Conservation (phyloP, 1,139 yeast species). For the Blastobotrys serpentis region DNA sequence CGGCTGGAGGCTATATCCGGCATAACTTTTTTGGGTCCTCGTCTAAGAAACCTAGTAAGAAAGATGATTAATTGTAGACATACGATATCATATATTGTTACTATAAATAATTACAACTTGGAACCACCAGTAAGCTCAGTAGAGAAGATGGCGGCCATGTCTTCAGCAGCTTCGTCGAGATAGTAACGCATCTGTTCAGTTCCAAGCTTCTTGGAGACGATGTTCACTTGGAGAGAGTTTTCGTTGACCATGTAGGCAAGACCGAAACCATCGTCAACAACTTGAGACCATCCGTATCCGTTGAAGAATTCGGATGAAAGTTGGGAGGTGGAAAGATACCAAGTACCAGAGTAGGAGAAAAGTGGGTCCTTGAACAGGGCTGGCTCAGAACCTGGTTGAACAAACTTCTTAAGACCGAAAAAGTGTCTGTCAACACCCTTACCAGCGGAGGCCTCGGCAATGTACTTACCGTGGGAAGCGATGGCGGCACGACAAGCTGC, state of each 20-base stretch:
- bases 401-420: conserved; percentile 79
- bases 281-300: conserved; percentile 97
- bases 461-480: conserved; percentile 70
- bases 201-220: conserved; percentile 73
- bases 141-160: conserved; percentile 64
- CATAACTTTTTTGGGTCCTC: too few relatives aligned
- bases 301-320: conserved; percentile 84
- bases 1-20: too few relatives aligned
- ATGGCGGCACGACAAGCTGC: conserved; percentile 71
- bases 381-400: conserved; percentile 62
- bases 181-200: conserved; percentile 67
- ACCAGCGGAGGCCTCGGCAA: conserved; percentile 79
- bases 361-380: conserved; percentile 75
- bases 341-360: conserved; percentile 69
- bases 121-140: conserved; percentile 36
- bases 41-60: too few relatives aligned
- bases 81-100: background rate
- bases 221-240: conserved; percentile 83
- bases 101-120: conserved; percentile 33
- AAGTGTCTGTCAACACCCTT: conserved; percentile 92
- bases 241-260: conserved; percentile 89
- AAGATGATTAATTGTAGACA: too few relatives aligned
- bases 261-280: conserved; percentile 90
- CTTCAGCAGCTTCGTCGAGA: conserved; percentile 77
- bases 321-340: conserved; percentile 91